A percentile compares a stretch with the other conserved stretches of the same genome.
These are phyloP conservation scores for Letharia lupina DNA, from an alignment of 495 filamentous ascomycete genomes.

Conservation along the genomic window DNA sequence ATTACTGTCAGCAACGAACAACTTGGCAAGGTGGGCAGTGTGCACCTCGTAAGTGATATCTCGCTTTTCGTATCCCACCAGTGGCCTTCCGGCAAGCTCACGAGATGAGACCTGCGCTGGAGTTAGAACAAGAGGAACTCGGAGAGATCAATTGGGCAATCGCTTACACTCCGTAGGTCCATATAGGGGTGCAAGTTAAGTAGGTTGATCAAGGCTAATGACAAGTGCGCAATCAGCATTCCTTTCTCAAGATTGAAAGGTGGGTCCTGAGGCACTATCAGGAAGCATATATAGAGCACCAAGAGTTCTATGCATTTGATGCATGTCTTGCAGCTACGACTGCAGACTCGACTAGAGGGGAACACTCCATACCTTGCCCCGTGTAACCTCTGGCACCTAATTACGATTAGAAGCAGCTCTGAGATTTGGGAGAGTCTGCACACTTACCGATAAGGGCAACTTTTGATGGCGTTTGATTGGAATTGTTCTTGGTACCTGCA, in stretches of 20 bases:
- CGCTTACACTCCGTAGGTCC: conserved; percentile 61
- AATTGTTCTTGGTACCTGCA: conserved; percentile 59
- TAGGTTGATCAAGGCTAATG: conserved; percentile 66
- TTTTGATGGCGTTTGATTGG: conserved; percentile 69
- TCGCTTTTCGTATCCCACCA: conserved; percentile 88
- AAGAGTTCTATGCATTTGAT: neutral
- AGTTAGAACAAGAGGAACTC: neutral
- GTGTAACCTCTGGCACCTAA: conserved; percentile 77
- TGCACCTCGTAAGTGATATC: conserved; percentile 73
- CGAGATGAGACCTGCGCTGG: conserved; percentile 65
- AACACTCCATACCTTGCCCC: conserved; percentile 47
- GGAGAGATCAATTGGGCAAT: too few species aligned
- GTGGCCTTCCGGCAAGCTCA: conserved; percentile 81
- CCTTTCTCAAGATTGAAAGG: neutral
- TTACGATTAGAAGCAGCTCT: neutral
- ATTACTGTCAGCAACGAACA: neutral
- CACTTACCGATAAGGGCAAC: conserved; percentile 73
- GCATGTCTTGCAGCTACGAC: neutral
- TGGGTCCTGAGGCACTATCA: neutral
- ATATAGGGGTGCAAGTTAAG: conserved; percentile 90
- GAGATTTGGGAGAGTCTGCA: neutral
- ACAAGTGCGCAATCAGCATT: neutral
- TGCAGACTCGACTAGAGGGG: neutral
- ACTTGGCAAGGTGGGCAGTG: neutral
- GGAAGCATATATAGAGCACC: neutral